phyloP scores from a whole-genome alignment of 1,284 basidiomycete species.

The Trichosporon sp. region DNA sequence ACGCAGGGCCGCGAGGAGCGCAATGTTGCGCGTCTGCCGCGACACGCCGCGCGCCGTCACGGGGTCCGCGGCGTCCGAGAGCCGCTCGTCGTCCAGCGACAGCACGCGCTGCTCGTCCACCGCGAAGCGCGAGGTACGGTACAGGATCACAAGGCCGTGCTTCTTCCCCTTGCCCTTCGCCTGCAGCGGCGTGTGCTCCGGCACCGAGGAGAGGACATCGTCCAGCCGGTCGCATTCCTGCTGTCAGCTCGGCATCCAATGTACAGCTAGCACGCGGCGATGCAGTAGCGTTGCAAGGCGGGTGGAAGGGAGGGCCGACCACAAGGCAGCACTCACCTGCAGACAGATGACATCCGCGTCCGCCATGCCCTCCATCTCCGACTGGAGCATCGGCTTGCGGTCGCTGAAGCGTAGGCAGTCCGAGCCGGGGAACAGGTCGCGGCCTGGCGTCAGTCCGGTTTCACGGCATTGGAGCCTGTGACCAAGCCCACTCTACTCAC shows the following conservation, averaged over 20 bases:
- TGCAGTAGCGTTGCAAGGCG: not conserved
- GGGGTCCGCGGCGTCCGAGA: conserved; percentile 3
- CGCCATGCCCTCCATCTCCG: conserved; percentile 61
- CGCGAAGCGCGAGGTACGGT: conserved; percentile 56
- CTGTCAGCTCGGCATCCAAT: not conserved
- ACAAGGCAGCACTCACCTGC: conserved; percentile 68
- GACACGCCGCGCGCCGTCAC: conserved; percentile 54
- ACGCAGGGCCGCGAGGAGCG: conserved; percentile 64
- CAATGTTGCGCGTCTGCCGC: conserved; percentile 78
- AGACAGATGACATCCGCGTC: conserved; percentile 72
- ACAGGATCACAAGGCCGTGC: conserved; percentile 78
- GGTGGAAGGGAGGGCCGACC: not conserved
- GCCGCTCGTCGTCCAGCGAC: conserved; percentile 16
- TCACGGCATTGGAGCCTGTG: not conserved
- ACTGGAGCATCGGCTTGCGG: conserved; percentile 67
- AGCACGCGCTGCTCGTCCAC: conserved; percentile 41
- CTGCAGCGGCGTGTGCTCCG: conserved; percentile 54
- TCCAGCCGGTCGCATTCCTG: conserved; percentile 60
- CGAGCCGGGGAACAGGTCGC: conserved; percentile 72
- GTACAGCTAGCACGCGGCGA: not conserved
- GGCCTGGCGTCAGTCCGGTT: conserved; percentile 54
- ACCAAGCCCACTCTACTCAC: conserved; percentile 25
- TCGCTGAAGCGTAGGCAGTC: conserved; percentile 70
- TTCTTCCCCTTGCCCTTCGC: conserved; percentile 66
- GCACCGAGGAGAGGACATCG: conserved; percentile 59